Evolutionary conservation across 1,139 yeast species (phyloP), one percentile per base, ranked within the genome.

Genomic region (Blastobotrys aristatus): DNA sequence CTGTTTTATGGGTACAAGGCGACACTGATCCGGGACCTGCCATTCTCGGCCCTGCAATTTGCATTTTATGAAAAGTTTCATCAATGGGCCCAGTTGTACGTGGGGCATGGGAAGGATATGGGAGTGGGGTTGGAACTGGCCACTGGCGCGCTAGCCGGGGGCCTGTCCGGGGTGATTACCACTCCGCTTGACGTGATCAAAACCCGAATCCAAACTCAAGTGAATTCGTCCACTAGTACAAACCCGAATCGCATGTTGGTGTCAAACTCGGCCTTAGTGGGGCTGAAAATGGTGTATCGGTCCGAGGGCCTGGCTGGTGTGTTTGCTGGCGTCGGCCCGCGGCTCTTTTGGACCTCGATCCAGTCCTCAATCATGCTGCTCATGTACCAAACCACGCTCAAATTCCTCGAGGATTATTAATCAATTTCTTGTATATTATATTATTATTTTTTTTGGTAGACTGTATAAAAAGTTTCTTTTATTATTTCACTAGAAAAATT

Each of bases 111-210:
- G n/a, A 55, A 55, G 13, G 71, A 71, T 34, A 64, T 71, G 58
- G 69, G 72, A 6, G 79, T 89, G 0, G 70, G 84, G 2, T 66
- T 76, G 27, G 98, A 92, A 66, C 69, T 92, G 32, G 57, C 76
- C 14, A 88, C 97, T 0, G 98, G 98, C 49, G 97, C 97, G 0
- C 80, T 88, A 0, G 98, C 98, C 1, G 99, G 99, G 55, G 97
- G 97, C 1, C 70, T 90, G 35, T 96, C 98, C 0, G 98, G 98
- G 1, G 77, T 80, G 0, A 59, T 82, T 7, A 86, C 95, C 1
- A 85, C 95, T 0, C 95, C 95, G 0, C 69, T 89, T 53, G 98
- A 92, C 61, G 98, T 92, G 29, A 83, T 94, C 45, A 92, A 92
- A 66, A 92, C 99, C 1, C 75, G 97, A 57, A 80, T 88, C 44